Evolutionary conservation across 1,284 basidiomycete genomes (phyloP).

Genomic region (Phellopilus nigrolimitatus): DNA sequence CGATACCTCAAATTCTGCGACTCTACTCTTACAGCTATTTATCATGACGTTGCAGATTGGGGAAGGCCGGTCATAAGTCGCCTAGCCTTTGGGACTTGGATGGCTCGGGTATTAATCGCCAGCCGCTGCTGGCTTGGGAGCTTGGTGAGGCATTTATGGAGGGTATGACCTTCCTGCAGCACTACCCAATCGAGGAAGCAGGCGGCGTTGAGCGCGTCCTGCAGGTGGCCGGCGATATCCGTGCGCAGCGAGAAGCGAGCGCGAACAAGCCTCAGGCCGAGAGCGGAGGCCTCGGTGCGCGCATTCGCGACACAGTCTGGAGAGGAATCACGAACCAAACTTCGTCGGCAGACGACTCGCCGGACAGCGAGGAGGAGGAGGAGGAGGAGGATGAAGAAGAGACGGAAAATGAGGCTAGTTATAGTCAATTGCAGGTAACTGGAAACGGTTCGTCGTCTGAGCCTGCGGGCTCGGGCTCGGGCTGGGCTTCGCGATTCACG

Average conservation of each 20-base stretch:
- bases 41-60: conserved; percentile 39
- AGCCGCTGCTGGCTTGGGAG: conserved; percentile 48
- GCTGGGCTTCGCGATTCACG: conserved; percentile 51
- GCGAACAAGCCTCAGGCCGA: conserved; percentile 30
- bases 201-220: conserved; percentile 69
- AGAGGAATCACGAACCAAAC: conserved; percentile 55
- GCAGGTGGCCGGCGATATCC: conserved; percentile 60
- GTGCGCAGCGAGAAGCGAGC: conserved; percentile 43
- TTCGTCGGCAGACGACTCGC: conserved; percentile 34
- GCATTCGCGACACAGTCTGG: conserved; percentile 62
- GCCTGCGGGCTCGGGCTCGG: conserved; percentile 28
- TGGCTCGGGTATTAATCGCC: conserved; percentile 35
- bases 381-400: conserved; percentile 33
- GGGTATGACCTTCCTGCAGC: conserved; percentile 56
- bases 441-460: conserved; percentile 22
- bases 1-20: conserved; percentile 12
- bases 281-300: conserved; percentile 46
- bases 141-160: conserved; percentile 62
- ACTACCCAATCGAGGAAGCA: conserved; percentile 55
- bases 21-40: neutral
- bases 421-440: conserved; percentile 38
- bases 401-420: conserved; percentile 26
- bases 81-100: conserved; percentile 56
- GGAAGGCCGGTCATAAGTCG: conserved; percentile 39
- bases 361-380: conserved; percentile 31